Conservation (phyloP, 257 asterid genomes). For the Coffea eugenioides region DNA sequence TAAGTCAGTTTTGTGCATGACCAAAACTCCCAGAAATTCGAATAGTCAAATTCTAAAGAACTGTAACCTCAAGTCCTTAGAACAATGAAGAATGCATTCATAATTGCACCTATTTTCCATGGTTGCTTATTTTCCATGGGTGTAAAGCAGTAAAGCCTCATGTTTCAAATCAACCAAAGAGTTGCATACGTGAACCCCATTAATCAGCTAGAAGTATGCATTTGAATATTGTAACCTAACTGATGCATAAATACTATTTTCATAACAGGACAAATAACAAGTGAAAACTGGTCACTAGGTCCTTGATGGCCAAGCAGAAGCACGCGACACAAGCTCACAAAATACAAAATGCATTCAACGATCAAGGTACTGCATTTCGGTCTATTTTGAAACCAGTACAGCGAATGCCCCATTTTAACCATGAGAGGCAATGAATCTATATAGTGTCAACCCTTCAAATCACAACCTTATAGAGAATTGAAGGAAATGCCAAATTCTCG, state of each 20-base stretch:
- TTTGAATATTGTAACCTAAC: too few species aligned
- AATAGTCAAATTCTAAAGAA: not conserved
- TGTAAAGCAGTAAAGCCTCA: not conserved
- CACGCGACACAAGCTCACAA: not conserved
- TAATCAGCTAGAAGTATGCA: not conserved
- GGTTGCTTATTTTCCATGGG: not conserved
- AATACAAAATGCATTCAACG: not conserved
- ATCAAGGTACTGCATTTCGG: not conserved
- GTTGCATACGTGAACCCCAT: not conserved
- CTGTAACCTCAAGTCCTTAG: not conserved
- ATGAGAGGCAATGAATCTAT: not conserved
- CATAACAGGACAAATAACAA: not conserved
- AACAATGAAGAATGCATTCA: not conserved
- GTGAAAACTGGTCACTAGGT: not conserved
- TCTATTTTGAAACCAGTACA: not conserved
- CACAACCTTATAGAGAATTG: not conserved
- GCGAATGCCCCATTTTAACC: not conserved
- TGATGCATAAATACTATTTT: too few species aligned
- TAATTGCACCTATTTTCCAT: not conserved
- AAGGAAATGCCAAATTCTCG: not conserved
- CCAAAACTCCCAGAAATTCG: conserved; percentile 13
- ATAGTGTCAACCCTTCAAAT: not conserved
- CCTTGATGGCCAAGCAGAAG: not conserved
- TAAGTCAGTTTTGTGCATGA: conserved; percentile 18
- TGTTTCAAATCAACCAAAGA: not conserved